Base-by-base conservation (phyloP, 805 yeast genomes). In the Starmerella apicola region DNA sequence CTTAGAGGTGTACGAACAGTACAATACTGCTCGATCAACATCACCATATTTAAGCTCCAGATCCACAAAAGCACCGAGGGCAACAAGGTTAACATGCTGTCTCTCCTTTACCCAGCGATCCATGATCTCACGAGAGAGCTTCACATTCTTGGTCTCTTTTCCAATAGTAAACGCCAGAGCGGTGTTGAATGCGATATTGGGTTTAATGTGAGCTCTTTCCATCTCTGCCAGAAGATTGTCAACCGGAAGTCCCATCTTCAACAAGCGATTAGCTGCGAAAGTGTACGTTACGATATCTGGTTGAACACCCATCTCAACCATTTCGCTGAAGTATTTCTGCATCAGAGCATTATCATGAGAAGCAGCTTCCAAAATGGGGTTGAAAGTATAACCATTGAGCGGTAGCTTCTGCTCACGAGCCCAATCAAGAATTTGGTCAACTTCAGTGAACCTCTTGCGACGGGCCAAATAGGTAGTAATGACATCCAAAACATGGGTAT, bases 221-320 rank as follows among this genome's bases (percentile, higher is more conserved):
- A 58, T 61, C 32, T 60, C 60, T 24, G 64, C 60, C 24, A 60
- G 44, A 52, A 47, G 33, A 6, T 33, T 37, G 8, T 73, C 74
- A 26, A 67, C 62, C n/a, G 59, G 60, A 29, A 58, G 58, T 25
- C 65, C 61, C 26, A 59, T 41, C 52, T 72, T 73, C 59, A 77
- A 64, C 46, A 68, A 63, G 38, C 67, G 57, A 50, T 77, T 76
- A 38, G 78, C 64, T 19, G 77, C 59, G 26, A 71, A 67, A 3
- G 85, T 70, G 57, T 72, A 72, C 2, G 86, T 77, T 15, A 74
- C 74, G 34, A 74, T 64, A 53, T 76, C 81, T 21, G 79, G 78
- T 27, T 63, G 51, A 19, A 77, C 56, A 3, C 60, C 54, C 20
- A 60, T 42, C 24, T 54, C 55, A 29, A 52, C 54, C 72, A 76